Evolutionary conservation across 495 filamentous ascomycete genomes (phyloP).

Genomic region (Lineolata rhizophorae): DNA sequence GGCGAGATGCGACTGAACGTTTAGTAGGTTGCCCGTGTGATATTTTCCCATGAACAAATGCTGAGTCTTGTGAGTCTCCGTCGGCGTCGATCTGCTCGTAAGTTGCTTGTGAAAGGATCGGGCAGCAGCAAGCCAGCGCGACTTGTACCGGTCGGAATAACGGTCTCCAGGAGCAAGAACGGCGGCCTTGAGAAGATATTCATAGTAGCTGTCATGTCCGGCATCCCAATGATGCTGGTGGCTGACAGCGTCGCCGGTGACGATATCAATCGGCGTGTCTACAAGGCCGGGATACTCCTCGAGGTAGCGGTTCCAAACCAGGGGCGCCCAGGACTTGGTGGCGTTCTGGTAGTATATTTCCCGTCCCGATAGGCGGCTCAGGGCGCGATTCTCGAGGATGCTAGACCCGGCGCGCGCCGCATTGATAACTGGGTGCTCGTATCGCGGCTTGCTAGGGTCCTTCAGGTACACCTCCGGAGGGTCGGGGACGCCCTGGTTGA

Average conservation of each 20-base stretch:
- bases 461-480: conserved; percentile 4
- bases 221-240: conserved; percentile 11
- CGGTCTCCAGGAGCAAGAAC: conserved; percentile 9
- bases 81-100: conserved; percentile 7
- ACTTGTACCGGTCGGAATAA: conserved; percentile 8
- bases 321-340: conserved; percentile 13
- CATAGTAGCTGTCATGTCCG: conserved; percentile 14
- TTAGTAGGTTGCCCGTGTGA: conserved; percentile 6
- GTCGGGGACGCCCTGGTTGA: conserved; percentile 5
- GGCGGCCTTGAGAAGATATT: conserved; percentile 14
- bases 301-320: conserved; percentile 13
- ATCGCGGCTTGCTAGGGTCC: conserved; percentile 7
- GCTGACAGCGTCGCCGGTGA: conserved; percentile 9
- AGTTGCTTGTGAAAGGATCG: conserved; percentile 10
- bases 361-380: conserved; percentile 12
- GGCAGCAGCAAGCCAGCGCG: conserved; percentile 8
- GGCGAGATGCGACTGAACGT: conserved; percentile 10
- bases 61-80: conserved; percentile 7
- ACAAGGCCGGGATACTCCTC: conserved; percentile 9
- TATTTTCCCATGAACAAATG: conserved; percentile 13
- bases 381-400: conserved; percentile 12
- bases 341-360: conserved; percentile 9
- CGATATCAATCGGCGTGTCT: conserved; percentile 12
- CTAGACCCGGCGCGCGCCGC: conserved; percentile 13
- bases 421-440: conserved; percentile 8